Evolutionary conservation across 495 filamentous ascomycete species (phyloP).

Genomic region (Daldinia bambusicola): DNA sequence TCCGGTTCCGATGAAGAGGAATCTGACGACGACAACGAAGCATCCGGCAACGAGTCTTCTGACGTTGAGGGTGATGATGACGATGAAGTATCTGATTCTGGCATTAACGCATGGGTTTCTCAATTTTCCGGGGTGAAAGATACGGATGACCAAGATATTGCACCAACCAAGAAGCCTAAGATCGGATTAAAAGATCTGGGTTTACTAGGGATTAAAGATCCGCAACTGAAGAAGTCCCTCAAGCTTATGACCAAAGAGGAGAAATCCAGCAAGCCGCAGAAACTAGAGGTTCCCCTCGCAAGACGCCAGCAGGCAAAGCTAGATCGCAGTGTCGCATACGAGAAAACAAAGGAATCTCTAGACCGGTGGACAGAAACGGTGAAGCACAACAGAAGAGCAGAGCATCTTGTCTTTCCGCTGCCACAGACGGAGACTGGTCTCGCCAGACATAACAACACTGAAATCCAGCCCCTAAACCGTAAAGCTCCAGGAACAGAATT

Average conservation of each 20-base stretch:
- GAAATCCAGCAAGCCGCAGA: constrained; percentile 67
- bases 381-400: constrained; percentile 89
- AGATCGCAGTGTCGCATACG: constrained; percentile 84
- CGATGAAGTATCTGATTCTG: constrained; percentile 68
- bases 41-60: constrained; percentile 56
- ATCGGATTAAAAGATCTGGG: constrained; percentile 82
- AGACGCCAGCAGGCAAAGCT: constrained; percentile 90
- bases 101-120: constrained; percentile 70
- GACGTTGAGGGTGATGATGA: constrained; percentile 59
- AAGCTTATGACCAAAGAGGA: constrained; percentile 70
- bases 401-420: constrained; percentile 91
- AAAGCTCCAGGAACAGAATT: constrained; percentile 77
- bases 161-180: constrained; percentile 66
- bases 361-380: constrained; percentile 94
- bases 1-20: constrained; percentile 64
- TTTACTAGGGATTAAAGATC: constrained; percentile 76
- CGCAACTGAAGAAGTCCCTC: constrained; percentile 79
- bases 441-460: constrained; percentile 52
- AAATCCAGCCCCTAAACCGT: constrained; percentile 65
- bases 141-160: constrained; percentile 43
- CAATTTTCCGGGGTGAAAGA: constrained; percentile 63
- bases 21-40: constrained; percentile 55
- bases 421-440: constrained; percentile 70
- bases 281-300: constrained; percentile 83
- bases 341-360: constrained; percentile 90